Conservation (phyloP, 1,139 yeast genomes). For the Hemisphaericaspora xylanilytica region DNA sequence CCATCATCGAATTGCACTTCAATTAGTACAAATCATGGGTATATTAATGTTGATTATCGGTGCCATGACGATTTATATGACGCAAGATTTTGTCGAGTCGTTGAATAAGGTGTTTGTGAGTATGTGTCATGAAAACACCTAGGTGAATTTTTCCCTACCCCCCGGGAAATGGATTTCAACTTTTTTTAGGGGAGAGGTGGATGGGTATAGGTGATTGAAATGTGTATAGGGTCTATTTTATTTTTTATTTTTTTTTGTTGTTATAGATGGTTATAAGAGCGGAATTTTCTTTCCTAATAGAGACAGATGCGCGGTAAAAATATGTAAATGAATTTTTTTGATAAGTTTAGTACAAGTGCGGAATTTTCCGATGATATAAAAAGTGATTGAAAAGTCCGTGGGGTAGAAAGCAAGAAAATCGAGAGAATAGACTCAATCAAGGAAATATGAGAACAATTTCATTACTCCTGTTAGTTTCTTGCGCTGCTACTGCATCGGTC, state of each 20-base stretch:
- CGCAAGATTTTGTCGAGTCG: constrained; percentile 3
- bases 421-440: too few species aligned
- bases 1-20: neutral
- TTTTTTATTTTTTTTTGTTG: too few species aligned
- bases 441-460: neutral
- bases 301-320: too few species aligned
- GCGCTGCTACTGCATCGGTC: neutral
- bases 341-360: too few species aligned
- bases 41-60: neutral
- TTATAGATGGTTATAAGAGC: neutral
- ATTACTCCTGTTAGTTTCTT: neutral
- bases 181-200: too few species aligned
- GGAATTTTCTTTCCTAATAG: constrained; percentile 1
- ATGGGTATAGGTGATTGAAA: too few species aligned
- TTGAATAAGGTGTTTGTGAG: constrained; percentile 7
- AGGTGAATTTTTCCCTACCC: too few species aligned
- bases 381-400: too few species aligned
- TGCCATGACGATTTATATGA: neutral
- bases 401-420: too few species aligned
- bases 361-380: neutral
- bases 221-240: too few species aligned
- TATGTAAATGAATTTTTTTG: too few species aligned
- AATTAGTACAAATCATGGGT: neutral
- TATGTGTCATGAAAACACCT: constrained; percentile 6
- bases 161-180: too few species aligned